A percentile compares a stretch with the other conserved stretches of the same genome.
phyloP scores from a whole-genome alignment of 345 rosid species.

The Populus nigra region DNA sequence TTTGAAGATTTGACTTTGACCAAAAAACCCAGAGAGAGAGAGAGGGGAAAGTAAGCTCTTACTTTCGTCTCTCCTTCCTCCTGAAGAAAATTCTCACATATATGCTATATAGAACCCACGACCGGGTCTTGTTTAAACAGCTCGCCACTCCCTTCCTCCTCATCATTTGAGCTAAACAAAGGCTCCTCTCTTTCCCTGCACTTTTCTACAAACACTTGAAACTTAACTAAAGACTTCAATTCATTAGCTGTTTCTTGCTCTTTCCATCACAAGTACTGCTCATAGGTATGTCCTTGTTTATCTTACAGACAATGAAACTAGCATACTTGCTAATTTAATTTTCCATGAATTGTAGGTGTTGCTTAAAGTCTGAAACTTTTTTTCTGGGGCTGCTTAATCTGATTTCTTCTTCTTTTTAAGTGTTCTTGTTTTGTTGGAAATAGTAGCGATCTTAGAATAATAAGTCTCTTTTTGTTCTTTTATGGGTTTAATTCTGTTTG shows the following conservation, averaged over 20 bases:
- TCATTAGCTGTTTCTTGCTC: background rate
- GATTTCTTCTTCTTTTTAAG: background rate
- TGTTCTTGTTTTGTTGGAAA: background rate
- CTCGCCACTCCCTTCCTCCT: slow-evolving; percentile 6
- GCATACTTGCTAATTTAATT: background rate
- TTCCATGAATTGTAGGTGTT: background rate
- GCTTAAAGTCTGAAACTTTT: slow-evolving; percentile 17
- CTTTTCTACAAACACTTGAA: background rate
- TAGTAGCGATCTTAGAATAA: background rate
- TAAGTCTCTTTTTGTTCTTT: background rate
- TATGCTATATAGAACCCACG: slow-evolving; percentile 23
- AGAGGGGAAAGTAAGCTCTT: slow-evolving; percentile 36
- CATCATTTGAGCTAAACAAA: background rate
- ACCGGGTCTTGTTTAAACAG: slow-evolving; percentile 5
- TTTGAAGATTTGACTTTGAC: slow-evolving; percentile 69
- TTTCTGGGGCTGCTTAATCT: background rate
- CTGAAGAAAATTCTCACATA: slow-evolving; percentile 5
- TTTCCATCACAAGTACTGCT: background rate
- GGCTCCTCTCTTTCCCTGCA: background rate
- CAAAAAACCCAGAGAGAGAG: background rate
- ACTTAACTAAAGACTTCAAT: background rate
- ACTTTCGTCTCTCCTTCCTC: slow-evolving; percentile 70
- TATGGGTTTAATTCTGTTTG: background rate
- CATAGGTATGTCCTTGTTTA: slow-evolving; percentile 20
- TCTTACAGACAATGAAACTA: background rate